phyloP scores from a whole-genome alignment of 345 rosid species.

The Eucalyptus albens region DNA sequence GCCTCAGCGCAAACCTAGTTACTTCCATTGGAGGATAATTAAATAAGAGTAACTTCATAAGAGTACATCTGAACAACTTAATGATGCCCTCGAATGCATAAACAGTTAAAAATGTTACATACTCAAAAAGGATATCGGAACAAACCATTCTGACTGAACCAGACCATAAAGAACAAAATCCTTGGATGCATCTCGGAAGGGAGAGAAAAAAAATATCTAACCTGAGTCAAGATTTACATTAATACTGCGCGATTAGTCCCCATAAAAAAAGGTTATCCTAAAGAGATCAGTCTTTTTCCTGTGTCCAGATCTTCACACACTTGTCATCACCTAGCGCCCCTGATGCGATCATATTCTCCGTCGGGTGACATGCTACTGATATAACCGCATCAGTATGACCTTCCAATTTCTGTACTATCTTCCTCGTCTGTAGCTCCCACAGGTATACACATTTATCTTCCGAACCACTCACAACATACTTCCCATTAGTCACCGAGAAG shows the following conservation, averaged over 20 bases:
- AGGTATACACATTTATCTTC: conserved; percentile 75
- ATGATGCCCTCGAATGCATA: not conserved
- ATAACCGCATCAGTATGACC: conserved; percentile 81
- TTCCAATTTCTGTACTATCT: conserved; percentile 81
- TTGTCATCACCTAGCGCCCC: conserved; percentile 75
- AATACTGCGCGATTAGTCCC: not conserved
- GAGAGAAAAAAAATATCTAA: not conserved
- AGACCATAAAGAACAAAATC: not conserved
- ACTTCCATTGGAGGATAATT: not conserved
- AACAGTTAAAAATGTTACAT: not conserved
- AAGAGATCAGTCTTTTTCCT: conserved; percentile 27
- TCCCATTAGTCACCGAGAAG: conserved; percentile 77
- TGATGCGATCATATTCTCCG: conserved; percentile 73
- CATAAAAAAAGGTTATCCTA: not conserved
- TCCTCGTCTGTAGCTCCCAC: conserved; percentile 87
- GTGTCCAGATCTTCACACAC: conserved; percentile 77
- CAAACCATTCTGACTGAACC: not conserved
- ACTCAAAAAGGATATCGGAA: not conserved
- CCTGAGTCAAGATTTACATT: not conserved
- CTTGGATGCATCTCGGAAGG: not conserved
- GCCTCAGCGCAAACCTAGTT: not conserved
- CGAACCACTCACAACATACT: conserved; percentile 73
- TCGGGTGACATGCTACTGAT: conserved; percentile 81
- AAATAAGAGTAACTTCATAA: not conserved
- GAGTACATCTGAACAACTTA: not conserved